Percentiles rank a stretch among this genome's conserved stretches.
phyloP scores from a whole-genome alignment of 192 early-diverging fungal species.

The Backusella tarrabulga region DNA sequence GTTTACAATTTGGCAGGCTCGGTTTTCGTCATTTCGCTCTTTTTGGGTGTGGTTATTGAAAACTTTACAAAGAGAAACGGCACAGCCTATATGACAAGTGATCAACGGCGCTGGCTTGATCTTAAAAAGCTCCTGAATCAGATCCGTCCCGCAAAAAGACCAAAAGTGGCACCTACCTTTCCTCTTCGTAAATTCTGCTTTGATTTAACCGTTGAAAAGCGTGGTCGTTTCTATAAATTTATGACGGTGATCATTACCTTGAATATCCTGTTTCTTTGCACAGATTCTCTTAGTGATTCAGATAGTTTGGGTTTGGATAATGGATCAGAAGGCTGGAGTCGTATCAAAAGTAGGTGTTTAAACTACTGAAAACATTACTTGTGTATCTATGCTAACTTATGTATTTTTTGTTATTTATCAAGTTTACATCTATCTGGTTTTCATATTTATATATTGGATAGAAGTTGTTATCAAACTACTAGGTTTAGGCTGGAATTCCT shows the following conservation, averaged over 20 bases:
- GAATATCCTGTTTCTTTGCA: constrained; percentile 47
- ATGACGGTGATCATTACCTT: constrained; percentile 44
- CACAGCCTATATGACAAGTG: constrained; percentile 54
- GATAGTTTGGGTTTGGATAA: constrained; percentile 7
- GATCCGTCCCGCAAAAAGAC: constrained; percentile 50
- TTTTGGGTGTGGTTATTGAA: constrained; percentile 59
- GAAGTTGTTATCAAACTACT: constrained; percentile 46
- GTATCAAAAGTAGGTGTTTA: constrained; percentile 29
- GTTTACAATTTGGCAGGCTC: constrained; percentile 58
- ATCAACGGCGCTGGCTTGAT: constrained; percentile 62
- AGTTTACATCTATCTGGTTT: constrained; percentile 42
- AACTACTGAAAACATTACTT: constrained; percentile 18
- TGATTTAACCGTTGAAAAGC: constrained; percentile 44
- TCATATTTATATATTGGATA: constrained; percentile 47
- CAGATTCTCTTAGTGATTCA: constrained; percentile 18
- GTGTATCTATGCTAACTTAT: neutral
- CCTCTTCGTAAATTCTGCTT: constrained; percentile 43
- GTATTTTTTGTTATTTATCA: neutral
- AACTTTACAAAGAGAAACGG: constrained; percentile 58
- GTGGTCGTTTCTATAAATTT: constrained; percentile 43
- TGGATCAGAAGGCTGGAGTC: constrained; percentile 2
- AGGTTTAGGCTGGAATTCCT: constrained; percentile 51
- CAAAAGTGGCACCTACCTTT: constrained; percentile 35
- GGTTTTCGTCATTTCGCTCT: constrained; percentile 56
- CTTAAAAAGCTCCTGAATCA: constrained; percentile 54